Percentiles rank a stretch among this genome's conserved stretches.
These are phyloP conservation scores for Fusarium subtropicale DNA, from an alignment of 2,329 filamentous ascomycete species.

Conservation along the genomic window DNA sequence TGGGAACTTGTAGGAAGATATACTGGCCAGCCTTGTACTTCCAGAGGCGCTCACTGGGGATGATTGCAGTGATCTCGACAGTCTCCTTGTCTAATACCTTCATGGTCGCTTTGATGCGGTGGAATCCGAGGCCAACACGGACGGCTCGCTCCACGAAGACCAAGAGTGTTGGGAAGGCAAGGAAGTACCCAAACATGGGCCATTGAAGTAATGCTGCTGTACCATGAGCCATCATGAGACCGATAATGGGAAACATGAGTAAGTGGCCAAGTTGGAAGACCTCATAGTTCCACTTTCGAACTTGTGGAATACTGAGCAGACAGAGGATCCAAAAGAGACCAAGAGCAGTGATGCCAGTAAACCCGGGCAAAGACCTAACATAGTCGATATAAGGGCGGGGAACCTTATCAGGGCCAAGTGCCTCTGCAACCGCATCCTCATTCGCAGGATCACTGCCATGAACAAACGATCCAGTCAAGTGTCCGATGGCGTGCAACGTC, in stretches of 20 bases:
- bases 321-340: conserved; percentile 63
- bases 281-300: conserved; percentile 65
- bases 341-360: conserved; percentile 62
- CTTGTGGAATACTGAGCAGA: conserved; percentile 61
- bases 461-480: conserved; percentile 64
- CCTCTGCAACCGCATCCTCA: conserved; percentile 57
- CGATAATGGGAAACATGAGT: conserved; percentile 69
- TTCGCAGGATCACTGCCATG: conserved; percentile 60
- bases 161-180: conserved; percentile 64
- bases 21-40: conserved; percentile 68
- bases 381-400: conserved; percentile 60
- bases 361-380: conserved; percentile 61
- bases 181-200: conserved; percentile 68
- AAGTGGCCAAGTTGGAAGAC: conserved; percentile 68
- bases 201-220: conserved; percentile 62
- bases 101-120: conserved; percentile 60
- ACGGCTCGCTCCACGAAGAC: conserved; percentile 61
- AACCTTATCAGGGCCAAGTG: conserved; percentile 58
- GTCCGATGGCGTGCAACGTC: conserved; percentile 65
- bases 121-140: conserved; percentile 61
- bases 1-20: conserved; percentile 66
- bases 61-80: conserved; percentile 60
- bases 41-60: conserved; percentile 62
- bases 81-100: conserved; percentile 65
- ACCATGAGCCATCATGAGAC: conserved; percentile 66